phyloP scores from a whole-genome alignment of 2,329 filamentous ascomycete species.

The Pseudocercospora vitis region DNA sequence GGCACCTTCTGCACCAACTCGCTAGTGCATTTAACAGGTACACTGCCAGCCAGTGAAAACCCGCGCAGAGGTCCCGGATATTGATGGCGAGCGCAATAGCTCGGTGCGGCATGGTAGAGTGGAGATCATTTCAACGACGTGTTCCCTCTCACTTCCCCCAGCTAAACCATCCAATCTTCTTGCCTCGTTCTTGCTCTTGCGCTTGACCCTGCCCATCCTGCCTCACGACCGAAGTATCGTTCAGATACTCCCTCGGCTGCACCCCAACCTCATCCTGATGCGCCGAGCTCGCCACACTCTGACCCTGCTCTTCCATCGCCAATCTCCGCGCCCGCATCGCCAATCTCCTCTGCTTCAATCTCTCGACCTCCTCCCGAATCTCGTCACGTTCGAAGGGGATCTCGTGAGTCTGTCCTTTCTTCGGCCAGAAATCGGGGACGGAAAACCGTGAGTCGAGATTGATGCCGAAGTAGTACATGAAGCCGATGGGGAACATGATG shows the following conservation, averaged over 20 bases:
- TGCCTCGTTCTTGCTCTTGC: constrained; percentile 2
- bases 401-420: constrained; percentile 70
- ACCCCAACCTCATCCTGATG: constrained; percentile 14
- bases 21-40: too few relatives aligned
- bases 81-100: neutral
- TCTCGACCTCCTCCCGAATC: constrained; percentile 76
- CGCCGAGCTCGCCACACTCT: neutral
- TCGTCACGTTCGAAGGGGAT: constrained; percentile 77
- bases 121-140: neutral
- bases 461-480: constrained; percentile 99
- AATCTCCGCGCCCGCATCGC: constrained; percentile 51
- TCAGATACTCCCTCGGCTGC: constrained; percentile 15
- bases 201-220: too few relatives aligned
- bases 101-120: neutral
- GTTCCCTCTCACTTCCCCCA: constrained; percentile 13
- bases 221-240: neutral
- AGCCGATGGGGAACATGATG: constrained; percentile 96
- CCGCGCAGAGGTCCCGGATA: too few relatives aligned
- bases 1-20: neutral
- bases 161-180: constrained; percentile 18
- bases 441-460: constrained; percentile 92
- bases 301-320: constrained; percentile 39
- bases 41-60: neutral
- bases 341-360: constrained; percentile 58
- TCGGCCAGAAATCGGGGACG: constrained; percentile 92